phyloP scores from a whole-genome alignment of 2,329 filamentous ascomycete genomes.

The Cercospora sojina region DNA sequence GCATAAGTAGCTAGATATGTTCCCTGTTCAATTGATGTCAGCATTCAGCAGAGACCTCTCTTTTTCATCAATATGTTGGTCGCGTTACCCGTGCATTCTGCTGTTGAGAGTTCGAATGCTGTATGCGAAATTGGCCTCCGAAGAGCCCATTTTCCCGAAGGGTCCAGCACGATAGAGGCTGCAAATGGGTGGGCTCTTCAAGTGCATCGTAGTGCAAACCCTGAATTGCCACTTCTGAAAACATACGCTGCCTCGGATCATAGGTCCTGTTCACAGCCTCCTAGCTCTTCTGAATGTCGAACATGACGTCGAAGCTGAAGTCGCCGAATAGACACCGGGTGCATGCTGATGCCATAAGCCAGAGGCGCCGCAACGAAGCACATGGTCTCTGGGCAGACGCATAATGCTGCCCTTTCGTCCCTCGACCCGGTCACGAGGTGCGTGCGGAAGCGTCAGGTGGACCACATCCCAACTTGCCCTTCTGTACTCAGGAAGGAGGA shows the following conservation, averaged over 20 bases:
- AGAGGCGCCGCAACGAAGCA: not conserved
- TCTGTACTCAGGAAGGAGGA: not conserved
- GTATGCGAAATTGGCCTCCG: not conserved
- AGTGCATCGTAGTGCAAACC: not conserved
- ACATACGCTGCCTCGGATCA: not conserved
- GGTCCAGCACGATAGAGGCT: not conserved
- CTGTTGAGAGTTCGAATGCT: not conserved
- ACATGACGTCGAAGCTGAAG: not conserved
- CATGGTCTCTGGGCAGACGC: not conserved
- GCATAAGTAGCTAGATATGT: not conserved
- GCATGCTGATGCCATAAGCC: not conserved
- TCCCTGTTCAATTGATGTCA: not conserved
- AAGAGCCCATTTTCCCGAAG: not conserved
- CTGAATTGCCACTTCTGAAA: slow-evolving; percentile 8
- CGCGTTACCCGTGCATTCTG: not conserved
- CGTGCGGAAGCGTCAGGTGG: not conserved
- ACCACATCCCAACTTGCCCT: not conserved
- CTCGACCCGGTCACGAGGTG: not conserved
- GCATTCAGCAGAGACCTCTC: not conserved
- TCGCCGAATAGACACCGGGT: not conserved
- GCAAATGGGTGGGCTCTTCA: not conserved
- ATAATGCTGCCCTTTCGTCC: not conserved
- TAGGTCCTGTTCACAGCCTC: not conserved
- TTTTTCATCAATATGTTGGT: not conserved
- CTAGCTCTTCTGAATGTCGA: not conserved